These are phyloP conservation scores for Cetraspora pellucida DNA, from an alignment of 192 early-diverging fungal species.

Conservation along the genomic window DNA sequence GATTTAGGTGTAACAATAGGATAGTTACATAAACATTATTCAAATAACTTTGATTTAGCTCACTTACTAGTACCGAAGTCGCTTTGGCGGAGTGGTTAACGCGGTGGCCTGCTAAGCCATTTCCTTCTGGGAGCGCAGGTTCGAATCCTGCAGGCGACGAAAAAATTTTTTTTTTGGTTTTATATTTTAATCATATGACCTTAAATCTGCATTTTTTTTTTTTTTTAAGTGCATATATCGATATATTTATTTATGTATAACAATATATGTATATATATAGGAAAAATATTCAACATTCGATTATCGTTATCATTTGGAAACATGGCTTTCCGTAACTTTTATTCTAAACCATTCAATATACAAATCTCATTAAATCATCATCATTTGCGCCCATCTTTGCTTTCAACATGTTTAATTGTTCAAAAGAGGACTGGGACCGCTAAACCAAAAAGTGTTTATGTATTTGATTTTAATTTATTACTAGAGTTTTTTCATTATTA, in stretches of 20 bases:
- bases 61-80: neutral
- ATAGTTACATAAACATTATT: no score
- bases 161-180: conserved; percentile 39
- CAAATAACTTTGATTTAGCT: no score
- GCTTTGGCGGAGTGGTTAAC: conserved; percentile 70
- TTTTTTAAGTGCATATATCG: no score
- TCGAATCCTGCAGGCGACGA: conserved; percentile 71
- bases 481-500: neutral
- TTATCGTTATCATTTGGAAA: neutral
- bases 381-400: neutral
- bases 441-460: neutral
- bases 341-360: neutral
- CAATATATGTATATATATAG: no score
- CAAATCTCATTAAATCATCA: neutral
- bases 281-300: no score
- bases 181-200: neutral
- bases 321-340: neutral
- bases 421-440: conserved; percentile 20
- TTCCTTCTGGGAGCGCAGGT: conserved; percentile 64
- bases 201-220: no score
- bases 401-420: conserved; percentile 15
- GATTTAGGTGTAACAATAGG: no score
- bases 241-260: no score
- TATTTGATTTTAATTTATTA: neutral
- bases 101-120: conserved; percentile 68